These are phyloP conservation scores for Rhododendron molle DNA, from an alignment of 148 eudicot species.

Conservation along the genomic window DNA sequence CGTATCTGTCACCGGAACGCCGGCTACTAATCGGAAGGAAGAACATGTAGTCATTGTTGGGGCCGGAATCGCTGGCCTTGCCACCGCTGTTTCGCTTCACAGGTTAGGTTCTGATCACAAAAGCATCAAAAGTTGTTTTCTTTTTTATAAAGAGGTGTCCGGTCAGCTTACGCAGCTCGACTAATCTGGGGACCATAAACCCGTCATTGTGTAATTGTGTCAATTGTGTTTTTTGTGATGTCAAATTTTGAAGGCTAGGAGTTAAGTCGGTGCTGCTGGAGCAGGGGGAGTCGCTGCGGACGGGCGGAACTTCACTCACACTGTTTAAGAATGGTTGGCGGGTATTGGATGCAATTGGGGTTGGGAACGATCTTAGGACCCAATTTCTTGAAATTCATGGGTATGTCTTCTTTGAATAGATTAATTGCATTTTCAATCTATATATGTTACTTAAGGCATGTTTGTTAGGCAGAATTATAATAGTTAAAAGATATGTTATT, in stretches of 20 bases:
- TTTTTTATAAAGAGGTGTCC: no score
- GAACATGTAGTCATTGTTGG: conserved; percentile 82
- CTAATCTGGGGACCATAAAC: no score
- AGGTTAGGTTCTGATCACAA: conserved; percentile 30
- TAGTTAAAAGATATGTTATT: no score
- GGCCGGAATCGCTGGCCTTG: conserved; percentile 93
- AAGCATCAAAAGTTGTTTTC: background rate
- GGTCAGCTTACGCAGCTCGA: no score
- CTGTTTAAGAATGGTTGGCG: conserved; percentile 88
- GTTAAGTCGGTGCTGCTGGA: conserved; percentile 62
- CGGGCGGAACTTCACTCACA: conserved; percentile 72
- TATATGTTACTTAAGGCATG: background rate
- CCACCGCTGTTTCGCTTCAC: conserved; percentile 83
- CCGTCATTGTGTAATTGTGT: background rate
- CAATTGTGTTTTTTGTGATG: background rate
- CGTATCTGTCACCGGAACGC: conserved; percentile 11
- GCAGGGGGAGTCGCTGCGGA: conserved; percentile 73
- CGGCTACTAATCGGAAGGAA: conserved; percentile 28
- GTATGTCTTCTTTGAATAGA: conserved; percentile 29
- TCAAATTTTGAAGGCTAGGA: conserved; percentile 47
- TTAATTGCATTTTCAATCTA: background rate
- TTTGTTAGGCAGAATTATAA: background rate
- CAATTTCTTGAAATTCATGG: conserved; percentile 80
- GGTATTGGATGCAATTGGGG: conserved; percentile 78
- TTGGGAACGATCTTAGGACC: conserved; percentile 58